These are phyloP conservation scores for Mycena citricolor DNA, from an alignment of 1,284 basidiomycete genomes.

Conservation along the genomic window DNA sequence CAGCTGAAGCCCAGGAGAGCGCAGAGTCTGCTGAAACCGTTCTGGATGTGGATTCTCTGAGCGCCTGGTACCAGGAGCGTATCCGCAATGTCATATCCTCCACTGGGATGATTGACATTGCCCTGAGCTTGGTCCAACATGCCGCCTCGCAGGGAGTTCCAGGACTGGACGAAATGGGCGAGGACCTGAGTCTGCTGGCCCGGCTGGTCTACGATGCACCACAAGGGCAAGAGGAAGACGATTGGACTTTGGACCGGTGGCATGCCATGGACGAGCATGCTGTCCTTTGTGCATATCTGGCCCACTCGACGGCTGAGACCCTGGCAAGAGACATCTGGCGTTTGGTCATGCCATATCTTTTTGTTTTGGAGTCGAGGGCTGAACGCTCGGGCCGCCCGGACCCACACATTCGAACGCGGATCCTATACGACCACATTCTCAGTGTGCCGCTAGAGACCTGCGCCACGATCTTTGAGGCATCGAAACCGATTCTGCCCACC, in stretches of 20 bases:
- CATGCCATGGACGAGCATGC: conserved; percentile 59
- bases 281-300: conserved; percentile 74
- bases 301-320: conserved; percentile 62
- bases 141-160: conserved; percentile 79
- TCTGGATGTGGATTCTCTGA: conserved; percentile 46
- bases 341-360: conserved; percentile 88
- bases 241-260: conserved; percentile 81
- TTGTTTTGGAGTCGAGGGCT: conserved; percentile 81
- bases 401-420: conserved; percentile 54
- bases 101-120: conserved; percentile 77
- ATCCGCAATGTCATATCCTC: conserved; percentile 61
- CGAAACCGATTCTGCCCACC: conserved; percentile 79
- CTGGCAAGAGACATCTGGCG: conserved; percentile 71
- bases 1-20: conserved; percentile 6
- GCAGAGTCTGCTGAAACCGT: conserved; percentile 23
- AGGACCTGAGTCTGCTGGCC: conserved; percentile 85
- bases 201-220: conserved; percentile 82
- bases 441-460: conserved; percentile 63
- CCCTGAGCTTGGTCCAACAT: conserved; percentile 80
- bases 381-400: conserved; percentile 78
- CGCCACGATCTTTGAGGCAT: conserved; percentile 81
- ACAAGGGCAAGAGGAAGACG: conserved; percentile 41
- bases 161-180: conserved; percentile 82
- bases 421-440: conserved; percentile 79
- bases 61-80: conserved; percentile 72